A percentile compares a stretch with the other conserved stretches of the same genome.
Evolutionary conservation across 169 alveolate species (phyloP).

Genomic region (Plasmodium inui): DNA sequence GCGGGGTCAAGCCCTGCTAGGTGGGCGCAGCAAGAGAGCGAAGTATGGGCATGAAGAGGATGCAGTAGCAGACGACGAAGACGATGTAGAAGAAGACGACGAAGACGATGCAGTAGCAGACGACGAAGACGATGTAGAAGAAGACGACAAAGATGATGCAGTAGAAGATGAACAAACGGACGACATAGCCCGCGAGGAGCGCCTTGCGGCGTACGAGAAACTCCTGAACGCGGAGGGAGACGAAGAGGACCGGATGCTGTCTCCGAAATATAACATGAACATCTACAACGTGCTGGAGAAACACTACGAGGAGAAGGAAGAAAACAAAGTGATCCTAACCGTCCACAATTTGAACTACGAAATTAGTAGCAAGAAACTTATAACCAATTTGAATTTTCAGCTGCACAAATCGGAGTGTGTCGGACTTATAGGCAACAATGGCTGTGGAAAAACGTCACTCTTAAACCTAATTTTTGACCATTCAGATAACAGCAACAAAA

Average conservation of each 20-base stretch:
- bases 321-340: constrained; percentile 34
- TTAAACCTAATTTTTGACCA: constrained; percentile 73
- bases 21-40: not conserved
- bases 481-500: constrained; percentile 22
- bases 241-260: constrained; percentile 13
- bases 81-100: not conserved
- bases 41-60: not conserved
- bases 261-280: constrained; percentile 71
- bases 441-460: constrained; percentile 83
- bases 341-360: constrained; percentile 60
- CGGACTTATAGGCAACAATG: constrained; percentile 86
- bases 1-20: not conserved
- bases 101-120: not conserved
- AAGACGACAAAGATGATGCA: not conserved
- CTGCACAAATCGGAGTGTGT: constrained; percentile 81
- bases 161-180: not conserved
- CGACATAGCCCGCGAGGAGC: not conserved
- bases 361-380: constrained; percentile 76
- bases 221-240: constrained; percentile 21
- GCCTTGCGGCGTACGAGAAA: constrained; percentile 7
- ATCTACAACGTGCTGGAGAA: constrained; percentile 58
- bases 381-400: constrained; percentile 79
- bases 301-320: constrained; percentile 43
- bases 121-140: not conserved
- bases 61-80: not conserved